A percentile compares a stretch with the other conserved stretches of the same genome.
Evolutionary conservation across 768 basidiomycete species (phyloP).

Genomic region (Lactifluus volemus): DNA sequence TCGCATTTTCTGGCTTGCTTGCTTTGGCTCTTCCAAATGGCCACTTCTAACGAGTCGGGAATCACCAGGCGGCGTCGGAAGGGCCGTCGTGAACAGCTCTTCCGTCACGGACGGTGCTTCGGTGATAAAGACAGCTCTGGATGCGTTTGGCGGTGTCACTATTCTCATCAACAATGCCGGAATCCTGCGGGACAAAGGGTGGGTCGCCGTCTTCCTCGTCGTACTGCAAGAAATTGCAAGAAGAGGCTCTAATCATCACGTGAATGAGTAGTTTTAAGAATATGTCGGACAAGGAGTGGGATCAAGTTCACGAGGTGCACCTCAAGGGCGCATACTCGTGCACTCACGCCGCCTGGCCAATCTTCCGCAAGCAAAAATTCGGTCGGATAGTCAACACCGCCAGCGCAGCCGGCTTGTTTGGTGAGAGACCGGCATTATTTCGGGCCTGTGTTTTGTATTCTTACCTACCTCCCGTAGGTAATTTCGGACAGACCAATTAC

Average conservation of each 20-base stretch:
- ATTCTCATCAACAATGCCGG: slow-evolving; percentile 96
- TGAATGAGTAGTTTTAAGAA: slow-evolving; percentile 70
- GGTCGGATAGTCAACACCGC: slow-evolving; percentile 93
- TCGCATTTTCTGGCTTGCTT: slow-evolving; percentile 18
- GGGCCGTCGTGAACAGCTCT: slow-evolving; percentile 79
- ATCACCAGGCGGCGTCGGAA: slow-evolving; percentile 55
- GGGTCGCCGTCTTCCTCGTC: slow-evolving; percentile 17
- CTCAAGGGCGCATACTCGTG: slow-evolving; percentile 90
- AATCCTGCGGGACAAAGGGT: slow-evolving; percentile 78
- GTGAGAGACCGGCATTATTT: slow-evolving; percentile 28
- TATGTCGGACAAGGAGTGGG: slow-evolving; percentile 94
- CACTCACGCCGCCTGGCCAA: slow-evolving; percentile 92
- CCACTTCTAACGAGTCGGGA: neutral
- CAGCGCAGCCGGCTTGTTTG: slow-evolving; percentile 90
- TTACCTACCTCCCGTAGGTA: slow-evolving; percentile 39
- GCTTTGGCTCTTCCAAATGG: neutral
- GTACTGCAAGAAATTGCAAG: neutral
- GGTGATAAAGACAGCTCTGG: slow-evolving; percentile 78
- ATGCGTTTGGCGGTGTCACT: slow-evolving; percentile 76
- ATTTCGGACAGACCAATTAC: slow-evolving; percentile 97
- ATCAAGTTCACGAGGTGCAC: slow-evolving; percentile 82
- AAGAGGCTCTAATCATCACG: neutral
- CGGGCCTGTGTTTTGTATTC: neutral
- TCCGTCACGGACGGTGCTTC: slow-evolving; percentile 81
- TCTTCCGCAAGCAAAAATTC: slow-evolving; percentile 91